Conservation (phyloP, 495 filamentous ascomycete genomes). For the Platismatia glauca region DNA sequence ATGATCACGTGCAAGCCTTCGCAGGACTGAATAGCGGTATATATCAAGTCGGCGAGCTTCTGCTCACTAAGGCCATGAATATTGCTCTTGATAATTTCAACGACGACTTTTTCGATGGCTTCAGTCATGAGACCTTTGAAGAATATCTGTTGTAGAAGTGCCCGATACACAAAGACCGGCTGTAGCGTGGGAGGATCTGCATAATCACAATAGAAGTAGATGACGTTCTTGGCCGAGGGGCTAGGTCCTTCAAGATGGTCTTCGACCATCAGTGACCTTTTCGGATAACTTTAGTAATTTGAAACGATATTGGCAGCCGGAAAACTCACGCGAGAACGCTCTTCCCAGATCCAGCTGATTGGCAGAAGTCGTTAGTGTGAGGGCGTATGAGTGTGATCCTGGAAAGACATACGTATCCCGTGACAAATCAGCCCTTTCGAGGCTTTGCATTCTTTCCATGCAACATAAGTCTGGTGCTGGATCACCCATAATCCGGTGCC, state of each 20-base stretch:
- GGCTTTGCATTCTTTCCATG: not conserved
- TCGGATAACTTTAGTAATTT: not conserved
- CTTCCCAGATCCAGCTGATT: not conserved
- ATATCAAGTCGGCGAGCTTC: not conserved
- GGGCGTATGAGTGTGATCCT: too few species aligned
- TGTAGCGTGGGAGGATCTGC: conserved; percentile 9
- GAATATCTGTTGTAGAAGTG: conserved; percentile 10
- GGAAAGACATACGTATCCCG: not conserved
- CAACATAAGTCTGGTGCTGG: not conserved
- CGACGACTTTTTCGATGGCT: not conserved
- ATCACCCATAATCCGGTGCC: conserved; percentile 9
- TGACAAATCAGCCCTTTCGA: not conserved
- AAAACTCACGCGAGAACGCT: not conserved
- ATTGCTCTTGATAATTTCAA: not conserved
- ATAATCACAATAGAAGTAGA: conserved; percentile 15
- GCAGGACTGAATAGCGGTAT: not conserved
- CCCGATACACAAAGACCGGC: conserved; percentile 3
- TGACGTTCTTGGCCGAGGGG: not conserved
- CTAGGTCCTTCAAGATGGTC: not conserved
- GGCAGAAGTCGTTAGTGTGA: not conserved
- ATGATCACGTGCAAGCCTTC: conserved; percentile 10
- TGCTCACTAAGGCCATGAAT: not conserved
- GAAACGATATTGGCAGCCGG: not conserved
- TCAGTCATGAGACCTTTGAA: not conserved
- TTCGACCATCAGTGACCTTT: not conserved